Evolutionary conservation across 306 rosid species (phyloP).

Genomic region (Amphicarpaea edgeworthii): DNA sequence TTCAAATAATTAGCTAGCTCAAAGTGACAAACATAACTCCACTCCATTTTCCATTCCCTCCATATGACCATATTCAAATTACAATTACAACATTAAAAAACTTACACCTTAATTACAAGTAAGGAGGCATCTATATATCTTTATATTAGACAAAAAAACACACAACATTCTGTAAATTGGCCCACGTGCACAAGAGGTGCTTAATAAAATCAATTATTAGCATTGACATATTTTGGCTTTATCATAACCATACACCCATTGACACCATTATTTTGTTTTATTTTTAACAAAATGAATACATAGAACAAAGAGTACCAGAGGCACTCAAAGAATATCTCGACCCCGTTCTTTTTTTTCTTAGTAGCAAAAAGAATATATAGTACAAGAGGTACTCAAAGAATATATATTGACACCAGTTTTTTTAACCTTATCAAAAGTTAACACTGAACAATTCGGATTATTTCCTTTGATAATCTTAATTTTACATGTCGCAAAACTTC

Average conservation of each 20-base stretch:
- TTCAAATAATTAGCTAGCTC: neutral
- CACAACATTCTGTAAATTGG: conserved; percentile 17
- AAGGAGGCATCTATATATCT: neutral
- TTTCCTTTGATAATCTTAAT: no score
- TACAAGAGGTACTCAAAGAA: neutral
- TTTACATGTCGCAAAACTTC: no score
- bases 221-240: neutral
- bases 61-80: neutral
- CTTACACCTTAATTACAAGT: neutral
- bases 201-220: neutral
- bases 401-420: neutral
- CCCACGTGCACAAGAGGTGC: neutral
- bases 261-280: neutral
- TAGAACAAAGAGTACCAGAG: neutral
- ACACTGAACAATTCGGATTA: no score
- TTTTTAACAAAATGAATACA: neutral
- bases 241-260: neutral
- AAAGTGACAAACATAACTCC: neutral
- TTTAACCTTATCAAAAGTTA: neutral
- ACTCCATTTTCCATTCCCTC: neutral
- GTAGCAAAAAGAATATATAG: neutral
- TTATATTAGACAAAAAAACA: neutral
- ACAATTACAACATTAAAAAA: neutral
- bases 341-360: no score
- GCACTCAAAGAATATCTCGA: no score